Evolutionary conservation across 2,329 filamentous ascomycete species (phyloP), one percentile per base, ranked within the genome.

Genomic region (Fusarium veterinarium): DNA sequence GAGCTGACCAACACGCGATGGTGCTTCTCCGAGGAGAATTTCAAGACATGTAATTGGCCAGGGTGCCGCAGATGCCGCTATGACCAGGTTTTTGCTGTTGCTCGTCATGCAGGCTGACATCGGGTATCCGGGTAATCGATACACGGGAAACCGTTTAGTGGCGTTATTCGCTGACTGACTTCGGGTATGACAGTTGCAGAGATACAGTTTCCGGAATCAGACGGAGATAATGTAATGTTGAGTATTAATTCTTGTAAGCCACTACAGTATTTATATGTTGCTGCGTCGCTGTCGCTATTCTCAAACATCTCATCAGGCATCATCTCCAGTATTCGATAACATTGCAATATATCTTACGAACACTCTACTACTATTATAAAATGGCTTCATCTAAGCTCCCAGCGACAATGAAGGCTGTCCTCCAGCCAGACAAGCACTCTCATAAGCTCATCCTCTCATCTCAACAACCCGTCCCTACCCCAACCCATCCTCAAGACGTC

Each of bases 401-500:
- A 19, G 5, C n/a, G 1, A 73, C 55, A 14, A 74, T 73, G 67
- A 73, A 69, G 14, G 70, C 67, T 5, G 37, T 71, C 6, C 35
- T 73, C 20, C 71, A 74, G 28, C 67, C 71, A 0, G 55, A 73
- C 38, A 73, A 73, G 14, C 42, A 56, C 8, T 73, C 71, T 1
- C 67, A 68, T n/a, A 65, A 60, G 9, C 70, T 73, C 8, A 64
- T 69, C 23, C 38, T 74, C 13, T 38, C 67, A 4, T 46, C 56
- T 2, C 17, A 64, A 19, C 51, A 55, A 6, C 67, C 70, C 0
- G 31, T 79, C 11, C 79, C 78, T 0, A 42, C 45, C 12, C 70
- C 72, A 2, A 65, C 53, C 5, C 66, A 73, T 10, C 76, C 78
- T 1, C 67, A 76, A 14, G 77, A 80, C n/a, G 64, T 78, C 38